Evolutionary conservation across 768 basidiomycete genomes (phyloP).

Genomic region (Trametes elegans): DNA sequence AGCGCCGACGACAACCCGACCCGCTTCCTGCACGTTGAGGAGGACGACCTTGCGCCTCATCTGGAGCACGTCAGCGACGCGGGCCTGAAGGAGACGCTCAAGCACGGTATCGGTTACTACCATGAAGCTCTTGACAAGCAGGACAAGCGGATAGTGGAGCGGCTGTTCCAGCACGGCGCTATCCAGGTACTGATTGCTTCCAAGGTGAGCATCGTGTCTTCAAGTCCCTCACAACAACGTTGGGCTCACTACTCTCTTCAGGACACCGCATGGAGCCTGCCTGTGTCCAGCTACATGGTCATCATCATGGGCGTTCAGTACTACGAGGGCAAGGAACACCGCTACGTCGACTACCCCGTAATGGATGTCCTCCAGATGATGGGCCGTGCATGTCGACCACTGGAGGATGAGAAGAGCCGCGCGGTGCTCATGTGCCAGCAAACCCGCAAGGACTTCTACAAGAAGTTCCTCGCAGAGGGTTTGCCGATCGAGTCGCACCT

Average conservation of each 20-base stretch:
- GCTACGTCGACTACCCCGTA: constrained; percentile 96
- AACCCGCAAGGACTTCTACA: constrained; percentile 98
- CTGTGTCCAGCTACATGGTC: constrained; percentile 94
- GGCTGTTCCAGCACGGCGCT: constrained; percentile 90
- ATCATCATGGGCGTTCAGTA: constrained; percentile 99
- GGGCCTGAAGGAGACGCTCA: constrained; percentile 73
- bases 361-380: constrained; percentile 99
- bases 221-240: not conserved
- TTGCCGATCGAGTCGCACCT: constrained; percentile 95
- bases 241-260: constrained; percentile 29
- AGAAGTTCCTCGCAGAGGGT: constrained; percentile 97
- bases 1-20: constrained; percentile 81
- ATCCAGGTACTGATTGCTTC: constrained; percentile 94
- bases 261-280: constrained; percentile 97
- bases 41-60: constrained; percentile 81
- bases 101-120: constrained; percentile 91
- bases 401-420: constrained; percentile 83
- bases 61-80: constrained; percentile 81
- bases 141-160: constrained; percentile 92
- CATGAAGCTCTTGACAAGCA: constrained; percentile 91
- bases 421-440: constrained; percentile 98
- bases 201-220: constrained; percentile 66
- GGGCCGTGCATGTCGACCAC: constrained; percentile 93
- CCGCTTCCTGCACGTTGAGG: constrained; percentile 87
- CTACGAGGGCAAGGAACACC: constrained; percentile 96